These are phyloP conservation scores for Dactylellina sp. DNA, from an alignment of 2,329 filamentous ascomycete species.

Conservation along the genomic window DNA sequence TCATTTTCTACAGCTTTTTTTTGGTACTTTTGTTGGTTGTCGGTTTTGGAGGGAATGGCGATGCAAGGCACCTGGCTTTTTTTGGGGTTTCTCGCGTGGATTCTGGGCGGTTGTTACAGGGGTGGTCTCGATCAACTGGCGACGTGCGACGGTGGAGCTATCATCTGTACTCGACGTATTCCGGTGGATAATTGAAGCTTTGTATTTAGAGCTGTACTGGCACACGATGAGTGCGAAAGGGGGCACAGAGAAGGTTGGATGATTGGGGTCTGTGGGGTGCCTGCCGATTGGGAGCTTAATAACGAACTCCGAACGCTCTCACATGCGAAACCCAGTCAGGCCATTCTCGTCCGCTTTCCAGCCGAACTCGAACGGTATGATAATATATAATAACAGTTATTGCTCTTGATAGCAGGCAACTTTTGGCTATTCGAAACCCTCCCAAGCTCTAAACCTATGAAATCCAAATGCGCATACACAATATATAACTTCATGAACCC, in stretches of 20 bases:
- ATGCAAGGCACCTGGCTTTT: not conserved
- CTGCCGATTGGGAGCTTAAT: constrained; percentile 10
- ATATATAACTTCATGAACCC: not conserved
- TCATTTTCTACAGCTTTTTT: not conserved
- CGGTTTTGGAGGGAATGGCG: not conserved
- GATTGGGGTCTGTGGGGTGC: not conserved
- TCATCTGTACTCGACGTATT: too few relatives aligned
- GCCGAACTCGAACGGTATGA: not conserved
- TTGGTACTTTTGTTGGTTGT: not conserved
- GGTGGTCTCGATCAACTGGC: too few relatives aligned
- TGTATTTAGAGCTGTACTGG: too few relatives aligned
- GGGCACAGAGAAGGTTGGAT: not conserved
- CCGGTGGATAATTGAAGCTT: too few relatives aligned
- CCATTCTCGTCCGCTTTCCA: constrained; percentile 7
- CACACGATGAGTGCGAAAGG: not conserved
- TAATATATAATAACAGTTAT: too few relatives aligned
- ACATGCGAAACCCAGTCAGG: constrained; percentile 15
- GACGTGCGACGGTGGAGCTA: too few relatives aligned
- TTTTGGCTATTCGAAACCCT: constrained; percentile 1
- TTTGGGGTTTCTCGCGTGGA: not conserved
- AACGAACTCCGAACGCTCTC: constrained; percentile 3
- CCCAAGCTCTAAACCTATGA: constrained; percentile 3
- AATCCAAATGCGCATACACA: too few relatives aligned
- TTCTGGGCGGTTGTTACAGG: too few relatives aligned
- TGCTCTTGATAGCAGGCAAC: too few relatives aligned